Evolutionary conservation across 192 early-diverging fungal species (phyloP), one percentile per base, ranked within the genome.

Genomic region (Podila epicladia): DNA sequence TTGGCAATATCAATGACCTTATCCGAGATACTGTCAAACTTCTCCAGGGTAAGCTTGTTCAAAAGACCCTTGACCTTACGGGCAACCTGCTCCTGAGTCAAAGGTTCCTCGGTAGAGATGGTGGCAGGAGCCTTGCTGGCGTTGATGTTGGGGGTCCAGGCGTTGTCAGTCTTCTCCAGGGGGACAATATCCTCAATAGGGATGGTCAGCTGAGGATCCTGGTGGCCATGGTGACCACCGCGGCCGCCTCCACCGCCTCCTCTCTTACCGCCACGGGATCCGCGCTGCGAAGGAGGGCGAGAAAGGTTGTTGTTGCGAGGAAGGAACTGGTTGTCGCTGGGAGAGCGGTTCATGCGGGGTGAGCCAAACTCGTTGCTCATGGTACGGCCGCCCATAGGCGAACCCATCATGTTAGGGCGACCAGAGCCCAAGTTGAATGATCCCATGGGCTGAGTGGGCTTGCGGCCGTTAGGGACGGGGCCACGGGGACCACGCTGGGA

Each of bases 41-140:
- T 97, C 73, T 99, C 98, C 0, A 94, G 85, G 7, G 98, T 97
- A 66, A 99, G 85, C 90, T 99, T 99, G 90, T 99, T 99, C 65
- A 99, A 87, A n/a, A 97, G 86, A 71, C 91, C 90, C 87, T 94
- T 95, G 22, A 95, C 92, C 89, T 96, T 94, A 35, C 94, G 93
- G 57, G 90, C 87, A 50, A 90, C 86, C 29, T 90, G 61, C 17
- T 94, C 95, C 60, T 87, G 73, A 17, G 84, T 64, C 12, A 86
- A 68, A 20, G 83, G 31, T 20, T 87, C 89, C 11, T 85, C 82
- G 9, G 58, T 83, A 9, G 69, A 26, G 76, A 85, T 80, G 20
- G 71, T 31, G 29, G 58, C 58, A 31, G 80, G 69, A 2, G 83
- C 77, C 67, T 88, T 88, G 13, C 37, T 82, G 22, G 65, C 87